Evolutionary conservation across 2,329 filamentous ascomycete species (phyloP).

Genomic region (Diaporthe citri): DNA sequence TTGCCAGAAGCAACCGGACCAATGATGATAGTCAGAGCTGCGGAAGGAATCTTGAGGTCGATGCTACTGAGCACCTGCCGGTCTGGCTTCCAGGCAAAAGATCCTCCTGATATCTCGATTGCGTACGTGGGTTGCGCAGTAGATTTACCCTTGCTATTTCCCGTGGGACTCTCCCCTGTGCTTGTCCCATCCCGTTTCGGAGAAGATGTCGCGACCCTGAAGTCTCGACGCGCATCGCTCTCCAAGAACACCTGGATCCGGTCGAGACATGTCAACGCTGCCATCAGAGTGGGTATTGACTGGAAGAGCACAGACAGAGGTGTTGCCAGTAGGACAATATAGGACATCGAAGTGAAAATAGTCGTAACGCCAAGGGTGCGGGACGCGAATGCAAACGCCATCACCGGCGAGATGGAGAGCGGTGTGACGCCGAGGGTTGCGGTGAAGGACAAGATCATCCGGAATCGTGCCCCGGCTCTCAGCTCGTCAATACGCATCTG

Average conservation of each 20-base stretch:
- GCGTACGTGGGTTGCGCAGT: constrained; percentile 7
- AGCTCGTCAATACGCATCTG: constrained; percentile 45
- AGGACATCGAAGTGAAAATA: constrained; percentile 51
- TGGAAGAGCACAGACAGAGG: constrained; percentile 52
- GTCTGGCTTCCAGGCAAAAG: constrained; percentile 52
- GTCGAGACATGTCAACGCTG: constrained; percentile 49
- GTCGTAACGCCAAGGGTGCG: constrained; percentile 44
- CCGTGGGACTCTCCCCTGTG: neutral
- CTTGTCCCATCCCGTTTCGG: neutral
- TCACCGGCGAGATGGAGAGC: constrained; percentile 51
- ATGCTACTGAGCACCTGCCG: constrained; percentile 48
- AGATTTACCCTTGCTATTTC: no score
- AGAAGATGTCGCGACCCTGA: constrained; percentile 34
- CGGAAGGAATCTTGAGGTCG: constrained; percentile 48
- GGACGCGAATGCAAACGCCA: constrained; percentile 48
- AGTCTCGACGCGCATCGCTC: constrained; percentile 45
- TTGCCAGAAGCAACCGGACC: constrained; percentile 55
- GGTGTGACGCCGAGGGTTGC: constrained; percentile 50
- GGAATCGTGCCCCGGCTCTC: constrained; percentile 42
- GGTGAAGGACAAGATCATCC: constrained; percentile 42
- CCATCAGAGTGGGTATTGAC: constrained; percentile 48
- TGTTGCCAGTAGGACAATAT: constrained; percentile 50
- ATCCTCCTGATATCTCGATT: constrained; percentile 42
- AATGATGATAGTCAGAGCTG: constrained; percentile 48
- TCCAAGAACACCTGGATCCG: constrained; percentile 55